Percentiles rank a stretch among this genome's conserved stretches.
These are phyloP conservation scores for Neltuma alba DNA, from an alignment of 306 rosid species.

Conservation along the genomic window DNA sequence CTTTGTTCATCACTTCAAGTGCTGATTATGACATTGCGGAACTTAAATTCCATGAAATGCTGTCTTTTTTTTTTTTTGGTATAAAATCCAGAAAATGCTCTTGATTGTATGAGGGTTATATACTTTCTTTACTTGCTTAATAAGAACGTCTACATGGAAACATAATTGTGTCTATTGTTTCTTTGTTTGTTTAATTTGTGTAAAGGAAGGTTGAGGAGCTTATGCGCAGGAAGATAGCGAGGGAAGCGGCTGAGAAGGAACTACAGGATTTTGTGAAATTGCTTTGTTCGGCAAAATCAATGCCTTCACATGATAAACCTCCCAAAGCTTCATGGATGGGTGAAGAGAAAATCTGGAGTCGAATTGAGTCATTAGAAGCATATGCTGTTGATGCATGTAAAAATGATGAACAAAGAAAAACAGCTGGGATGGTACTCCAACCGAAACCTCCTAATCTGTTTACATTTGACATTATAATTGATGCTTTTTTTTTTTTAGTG, in stretches of 20 bases:
- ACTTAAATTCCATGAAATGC: slow-evolving; percentile 15
- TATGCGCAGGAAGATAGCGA: slow-evolving; percentile 67
- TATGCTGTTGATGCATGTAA: slow-evolving; percentile 83
- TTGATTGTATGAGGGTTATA: background rate
- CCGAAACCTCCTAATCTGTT: slow-evolving; percentile 30
- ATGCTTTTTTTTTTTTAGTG: slow-evolving; percentile 22
- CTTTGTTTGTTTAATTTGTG: slow-evolving; percentile 1
- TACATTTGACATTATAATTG: slow-evolving; percentile 31
- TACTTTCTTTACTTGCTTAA: slow-evolving; percentile 12
- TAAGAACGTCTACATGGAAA: slow-evolving; percentile 20
- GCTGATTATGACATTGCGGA: slow-evolving; percentile 8
- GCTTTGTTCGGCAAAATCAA: slow-evolving; percentile 70
- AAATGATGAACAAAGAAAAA: slow-evolving; percentile 76
- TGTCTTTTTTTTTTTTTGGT: background rate
- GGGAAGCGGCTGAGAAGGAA: slow-evolving; percentile 88
- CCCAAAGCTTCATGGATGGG: slow-evolving; percentile 74
- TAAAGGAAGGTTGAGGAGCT: slow-evolving; percentile 87
- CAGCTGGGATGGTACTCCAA: slow-evolving; percentile 76
- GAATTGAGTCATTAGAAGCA: slow-evolving; percentile 78
- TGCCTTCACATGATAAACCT: slow-evolving; percentile 72
- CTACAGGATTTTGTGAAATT: slow-evolving; percentile 63
- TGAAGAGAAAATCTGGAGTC: slow-evolving; percentile 65
- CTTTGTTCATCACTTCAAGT: slow-evolving; percentile 26
- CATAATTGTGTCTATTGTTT: background rate
- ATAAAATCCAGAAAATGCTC: slow-evolving; percentile 19